Conservation (phyloP, 164 flowering plant species). For the Nelumbo lutea region DNA sequence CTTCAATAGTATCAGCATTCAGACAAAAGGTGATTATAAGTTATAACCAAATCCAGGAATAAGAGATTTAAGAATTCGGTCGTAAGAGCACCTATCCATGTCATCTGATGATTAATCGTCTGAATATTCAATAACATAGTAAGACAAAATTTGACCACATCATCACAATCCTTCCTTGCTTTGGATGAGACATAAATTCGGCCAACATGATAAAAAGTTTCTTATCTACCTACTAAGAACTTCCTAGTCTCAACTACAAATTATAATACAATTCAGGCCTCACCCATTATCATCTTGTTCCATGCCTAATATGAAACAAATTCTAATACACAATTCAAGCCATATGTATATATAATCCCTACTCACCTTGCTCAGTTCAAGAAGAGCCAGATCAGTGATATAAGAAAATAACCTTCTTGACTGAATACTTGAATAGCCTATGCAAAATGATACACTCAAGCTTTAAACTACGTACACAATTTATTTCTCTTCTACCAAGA, state of each 20-base stretch:
- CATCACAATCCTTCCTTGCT: conserved; percentile 2
- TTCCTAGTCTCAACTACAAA: too few relatives aligned
- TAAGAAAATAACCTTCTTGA: neutral
- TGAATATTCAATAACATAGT: conserved; percentile 3
- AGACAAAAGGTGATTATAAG: neutral
- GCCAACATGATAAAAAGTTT: too few relatives aligned
- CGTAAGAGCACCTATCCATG: neutral
- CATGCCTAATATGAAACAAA: neutral
- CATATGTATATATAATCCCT: neutral
- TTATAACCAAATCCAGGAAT: neutral
- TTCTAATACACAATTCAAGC: neutral
- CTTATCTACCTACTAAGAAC: too few relatives aligned
- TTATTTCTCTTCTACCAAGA: too few relatives aligned
- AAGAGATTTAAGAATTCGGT: neutral
- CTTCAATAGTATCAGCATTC: neutral
- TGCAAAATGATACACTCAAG: neutral
- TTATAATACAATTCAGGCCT: too few relatives aligned
- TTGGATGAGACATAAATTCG: neutral
- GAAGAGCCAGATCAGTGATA: neutral
- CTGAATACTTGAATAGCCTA: neutral
- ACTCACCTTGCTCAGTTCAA: neutral
- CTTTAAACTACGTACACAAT: too few relatives aligned
- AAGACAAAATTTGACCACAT: neutral
- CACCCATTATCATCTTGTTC: neutral
- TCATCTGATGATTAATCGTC: neutral